phyloP scores from a whole-genome alignment of 345 rosid genomes.

The Reutealis trisperma region DNA sequence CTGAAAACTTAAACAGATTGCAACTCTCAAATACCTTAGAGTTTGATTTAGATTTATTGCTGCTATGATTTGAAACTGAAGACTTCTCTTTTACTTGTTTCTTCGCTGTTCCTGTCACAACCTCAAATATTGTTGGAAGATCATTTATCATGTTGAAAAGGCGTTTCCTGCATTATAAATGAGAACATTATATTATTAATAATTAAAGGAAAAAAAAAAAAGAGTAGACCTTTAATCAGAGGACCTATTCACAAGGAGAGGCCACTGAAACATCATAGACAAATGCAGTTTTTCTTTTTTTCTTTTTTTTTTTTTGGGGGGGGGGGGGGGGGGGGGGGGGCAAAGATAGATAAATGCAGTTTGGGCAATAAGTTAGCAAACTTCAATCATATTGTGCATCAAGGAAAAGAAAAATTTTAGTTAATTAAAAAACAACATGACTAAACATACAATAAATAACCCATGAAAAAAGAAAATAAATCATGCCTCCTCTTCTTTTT shows the following conservation, averaged over 20 bases:
- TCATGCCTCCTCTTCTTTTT: background rate
- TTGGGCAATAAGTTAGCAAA: background rate
- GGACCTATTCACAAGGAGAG: background rate
- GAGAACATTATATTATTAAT: background rate
- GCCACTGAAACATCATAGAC: background rate
- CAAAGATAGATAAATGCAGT: too few relatives aligned
- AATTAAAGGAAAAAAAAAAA: background rate
- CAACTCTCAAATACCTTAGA: constrained; percentile 4
- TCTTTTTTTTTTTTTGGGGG: too few relatives aligned
- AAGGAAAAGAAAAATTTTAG: too few relatives aligned
- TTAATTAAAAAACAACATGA: background rate
- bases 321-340: too few relatives aligned
- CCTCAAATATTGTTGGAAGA: constrained; percentile 21
- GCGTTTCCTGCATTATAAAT: constrained; percentile 12
- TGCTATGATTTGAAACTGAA: constrained; percentile 16
- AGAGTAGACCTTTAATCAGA: background rate
- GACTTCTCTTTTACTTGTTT: constrained; percentile 24
- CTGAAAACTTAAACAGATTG: background rate
- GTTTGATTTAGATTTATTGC: constrained; percentile 22
- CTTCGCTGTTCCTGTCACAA: constrained; percentile 20
- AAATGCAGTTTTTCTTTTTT: too few relatives aligned
- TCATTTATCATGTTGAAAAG: constrained; percentile 16
- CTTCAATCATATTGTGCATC: background rate
- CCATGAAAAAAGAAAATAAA: background rate
- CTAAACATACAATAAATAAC: background rate